A percentile compares a stretch with the other conserved stretches of the same genome.
phyloP scores from a whole-genome alignment of 164 flowering plant genomes.

The Liriodendron chinense region DNA sequence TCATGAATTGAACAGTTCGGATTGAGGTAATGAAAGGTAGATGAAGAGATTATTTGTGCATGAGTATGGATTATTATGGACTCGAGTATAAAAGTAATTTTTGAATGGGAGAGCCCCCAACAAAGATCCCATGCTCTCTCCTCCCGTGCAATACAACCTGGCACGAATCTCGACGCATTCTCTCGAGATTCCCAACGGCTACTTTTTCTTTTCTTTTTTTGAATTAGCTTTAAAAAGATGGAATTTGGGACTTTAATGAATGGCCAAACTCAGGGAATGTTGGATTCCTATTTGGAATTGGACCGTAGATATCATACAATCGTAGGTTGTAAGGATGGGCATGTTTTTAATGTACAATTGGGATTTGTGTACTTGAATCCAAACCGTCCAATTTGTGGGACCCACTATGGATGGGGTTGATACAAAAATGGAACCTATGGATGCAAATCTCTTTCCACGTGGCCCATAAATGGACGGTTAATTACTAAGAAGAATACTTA shows the following conservation, averaged over 20 bases:
- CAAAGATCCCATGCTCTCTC: conserved; percentile 23
- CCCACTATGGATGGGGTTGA: no score
- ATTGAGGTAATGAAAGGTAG: neutral
- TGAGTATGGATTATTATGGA: neutral
- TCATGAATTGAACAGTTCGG: neutral
- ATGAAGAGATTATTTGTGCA: neutral
- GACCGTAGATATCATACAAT: neutral
- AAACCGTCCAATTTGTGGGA: no score
- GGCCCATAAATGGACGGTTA: neutral
- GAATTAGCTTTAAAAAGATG: conserved; percentile 15
- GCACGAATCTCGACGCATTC: conserved; percentile 29
- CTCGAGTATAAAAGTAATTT: neutral
- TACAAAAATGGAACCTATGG: neutral
- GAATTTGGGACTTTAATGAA: conserved; percentile 47
- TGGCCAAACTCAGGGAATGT: conserved; percentile 76
- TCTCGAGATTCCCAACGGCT: conserved; percentile 48
- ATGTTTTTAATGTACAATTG: no score
- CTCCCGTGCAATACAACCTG: conserved; percentile 3
- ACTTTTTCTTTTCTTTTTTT: conserved; percentile 23
- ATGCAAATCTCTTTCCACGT: neutral
- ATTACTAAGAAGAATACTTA: neutral
- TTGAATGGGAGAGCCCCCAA: conserved; percentile 8
- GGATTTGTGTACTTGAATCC: no score
- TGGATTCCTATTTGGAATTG: conserved; percentile 40
- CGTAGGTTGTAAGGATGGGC: no score